Evolutionary conservation across 768 basidiomycete genomes (phyloP), one percentile per base, ranked within the genome.

Genomic region (Galerina marginata): DNA sequence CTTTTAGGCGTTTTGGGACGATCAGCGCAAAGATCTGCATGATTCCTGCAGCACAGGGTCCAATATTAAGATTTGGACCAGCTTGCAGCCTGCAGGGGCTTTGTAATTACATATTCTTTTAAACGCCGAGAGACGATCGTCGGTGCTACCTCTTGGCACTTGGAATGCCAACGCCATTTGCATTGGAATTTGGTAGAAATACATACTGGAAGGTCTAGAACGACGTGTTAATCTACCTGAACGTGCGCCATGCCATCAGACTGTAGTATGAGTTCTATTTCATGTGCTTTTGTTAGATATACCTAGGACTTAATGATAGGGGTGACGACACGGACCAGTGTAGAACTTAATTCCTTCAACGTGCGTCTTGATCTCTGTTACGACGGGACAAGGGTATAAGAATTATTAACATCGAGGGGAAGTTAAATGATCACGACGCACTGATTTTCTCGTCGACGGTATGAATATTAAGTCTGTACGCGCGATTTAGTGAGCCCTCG

Each of bases 381-480:
- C 20, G 20, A 20, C 29, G 23, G 15, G 33, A 20, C 1, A 11
- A 47, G 37, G n/a, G 26, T 10, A 16, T 12, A 26, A 26, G 9
- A 4, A 20, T 10, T 23, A 7, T 12, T 23, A 50, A 23, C 56
- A 7, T 33, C 5, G 7, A 33, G 29, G 29, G 20, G 15, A 39
- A 25, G 14, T 3, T 9, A 29, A 29, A 42, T 43, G 12, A 3
- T 6, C 9, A 25, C 3, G 36, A 60, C 72, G 54, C 20, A 72
- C 72, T 70, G 45, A 73, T 69, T 58, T 69, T 73, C 54, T 73
- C 72, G 40, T 73, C 69, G 4, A 73, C 69, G 7, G 72, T 73
- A 38, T 73, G 72, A 29, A 69, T 69, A 58, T 71, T 72, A 2
- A 69, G 40, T 46, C 72, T 73, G n/a, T n/a, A 40, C 1, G 40